phyloP scores from a whole-genome alignment of 805 yeast species.

The Yamadazyma sp. region DNA sequence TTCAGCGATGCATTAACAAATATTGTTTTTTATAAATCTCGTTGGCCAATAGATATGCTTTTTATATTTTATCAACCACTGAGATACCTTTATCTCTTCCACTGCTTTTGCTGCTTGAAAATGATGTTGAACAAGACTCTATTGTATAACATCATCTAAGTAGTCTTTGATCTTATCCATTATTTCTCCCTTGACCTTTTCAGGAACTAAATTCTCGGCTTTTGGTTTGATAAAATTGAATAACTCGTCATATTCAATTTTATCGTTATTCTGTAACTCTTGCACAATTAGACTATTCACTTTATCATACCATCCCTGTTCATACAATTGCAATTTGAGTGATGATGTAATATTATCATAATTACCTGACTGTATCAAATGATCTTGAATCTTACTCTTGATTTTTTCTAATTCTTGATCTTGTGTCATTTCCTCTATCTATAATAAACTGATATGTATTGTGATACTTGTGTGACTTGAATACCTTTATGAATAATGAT shows the following conservation, averaged over 20 bases:
- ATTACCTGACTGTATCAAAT: constrained; percentile 72
- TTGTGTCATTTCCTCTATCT: constrained; percentile 21
- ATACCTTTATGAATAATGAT: no score
- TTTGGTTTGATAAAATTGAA: constrained; percentile 54
- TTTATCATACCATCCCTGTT: constrained; percentile 84
- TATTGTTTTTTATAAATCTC: no score
- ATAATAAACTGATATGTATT: no score
- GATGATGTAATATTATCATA: constrained; percentile 70
- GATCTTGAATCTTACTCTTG: constrained; percentile 63
- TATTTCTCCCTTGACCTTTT: constrained; percentile 56
- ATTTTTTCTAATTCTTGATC: constrained; percentile 39
- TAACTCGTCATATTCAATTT: constrained; percentile 51
- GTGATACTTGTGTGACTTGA: no score
- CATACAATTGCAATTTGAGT: constrained; percentile 61
- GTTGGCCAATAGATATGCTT: no score
- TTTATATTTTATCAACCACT: no score
- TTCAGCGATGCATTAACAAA: no score
- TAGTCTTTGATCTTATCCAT: constrained; percentile 57
- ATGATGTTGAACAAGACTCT: no score
- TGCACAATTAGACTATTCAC: constrained; percentile 55
- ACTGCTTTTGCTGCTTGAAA: no score
- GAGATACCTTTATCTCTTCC: no score
- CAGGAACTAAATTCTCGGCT: constrained; percentile 73
- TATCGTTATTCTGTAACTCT: constrained; percentile 32
- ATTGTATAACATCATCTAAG: constrained; percentile 41